These are phyloP conservation scores for Scedosporium boydii DNA, from an alignment of 2,329 filamentous ascomycete genomes.

Conservation along the genomic window DNA sequence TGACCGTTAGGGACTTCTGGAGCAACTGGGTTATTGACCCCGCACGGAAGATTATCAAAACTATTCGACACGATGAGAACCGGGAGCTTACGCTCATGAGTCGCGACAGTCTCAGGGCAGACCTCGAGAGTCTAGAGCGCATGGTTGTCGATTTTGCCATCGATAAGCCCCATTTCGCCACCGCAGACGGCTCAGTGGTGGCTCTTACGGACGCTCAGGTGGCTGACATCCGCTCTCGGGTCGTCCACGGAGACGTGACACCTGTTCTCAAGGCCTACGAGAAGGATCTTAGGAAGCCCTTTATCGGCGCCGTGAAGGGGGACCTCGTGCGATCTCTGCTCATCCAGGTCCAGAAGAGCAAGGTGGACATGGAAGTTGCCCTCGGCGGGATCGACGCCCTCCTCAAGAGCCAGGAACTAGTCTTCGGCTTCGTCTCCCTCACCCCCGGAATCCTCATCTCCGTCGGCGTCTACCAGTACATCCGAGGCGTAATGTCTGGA, in stretches of 20 bases:
- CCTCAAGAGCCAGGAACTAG: slow-evolving; percentile 89
- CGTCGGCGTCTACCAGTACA: slow-evolving; percentile 62
- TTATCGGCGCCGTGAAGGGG: slow-evolving; percentile 73
- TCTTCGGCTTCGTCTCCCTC: slow-evolving; percentile 94
- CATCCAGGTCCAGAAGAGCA: slow-evolving; percentile 97
- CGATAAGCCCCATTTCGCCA: slow-evolving; percentile 60
- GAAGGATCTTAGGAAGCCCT: slow-evolving; percentile 71
- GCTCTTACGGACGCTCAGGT: slow-evolving; percentile 61
- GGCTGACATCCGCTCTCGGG: slow-evolving; percentile 63
- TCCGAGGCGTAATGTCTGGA: slow-evolving; percentile 59
- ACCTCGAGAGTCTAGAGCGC: slow-evolving; percentile 83
- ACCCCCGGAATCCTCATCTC: slow-evolving; percentile 89
- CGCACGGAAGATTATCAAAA: slow-evolving; percentile 70
- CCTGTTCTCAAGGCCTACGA: slow-evolving; percentile 88
- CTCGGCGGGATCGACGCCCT: slow-evolving; percentile 93
- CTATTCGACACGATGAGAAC: slow-evolving; percentile 83
- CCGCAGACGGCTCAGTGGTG: slow-evolving; percentile 25
- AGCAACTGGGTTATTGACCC: slow-evolving; percentile 93
- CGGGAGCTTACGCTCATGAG: slow-evolving; percentile 97
- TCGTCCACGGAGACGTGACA: slow-evolving; percentile 86
- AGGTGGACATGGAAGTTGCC: slow-evolving; percentile 93
- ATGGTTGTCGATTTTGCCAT: slow-evolving; percentile 97
- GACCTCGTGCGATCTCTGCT: slow-evolving; percentile 83
- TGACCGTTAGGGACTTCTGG: slow-evolving; percentile 83
- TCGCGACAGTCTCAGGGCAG: slow-evolving; percentile 79